phyloP scores from a whole-genome alignment of 306 rosid genomes.

The Hippophae gyantsensis region DNA sequence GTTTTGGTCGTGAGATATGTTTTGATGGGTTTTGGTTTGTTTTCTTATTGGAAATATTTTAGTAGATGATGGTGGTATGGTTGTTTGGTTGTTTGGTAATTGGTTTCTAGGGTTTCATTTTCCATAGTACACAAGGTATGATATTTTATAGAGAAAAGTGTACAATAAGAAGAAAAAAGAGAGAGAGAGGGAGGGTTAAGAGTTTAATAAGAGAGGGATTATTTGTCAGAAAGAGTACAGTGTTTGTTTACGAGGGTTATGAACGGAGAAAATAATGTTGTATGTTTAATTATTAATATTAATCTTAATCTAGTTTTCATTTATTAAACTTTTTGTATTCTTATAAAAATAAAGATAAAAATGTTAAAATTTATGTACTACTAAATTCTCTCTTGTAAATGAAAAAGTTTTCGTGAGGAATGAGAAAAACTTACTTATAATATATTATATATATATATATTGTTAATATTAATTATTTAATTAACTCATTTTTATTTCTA shows the following conservation, averaged over 20 bases:
- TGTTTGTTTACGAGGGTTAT: neutral
- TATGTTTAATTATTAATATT: too few relatives aligned
- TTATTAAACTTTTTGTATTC: too few relatives aligned
- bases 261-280: neutral
- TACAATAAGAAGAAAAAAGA: neutral
- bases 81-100: neutral
- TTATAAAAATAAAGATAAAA: too few relatives aligned
- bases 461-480: too few relatives aligned
- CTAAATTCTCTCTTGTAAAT: too few relatives aligned
- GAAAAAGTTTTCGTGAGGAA: too few relatives aligned
- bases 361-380: too few relatives aligned
- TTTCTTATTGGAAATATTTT: constrained; percentile 25
- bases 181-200: neutral
- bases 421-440: too few relatives aligned
- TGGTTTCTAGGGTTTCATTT: neutral
- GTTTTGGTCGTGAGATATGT: neutral
- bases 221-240: neutral
- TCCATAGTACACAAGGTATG: constrained; percentile 15
- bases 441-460: too few relatives aligned
- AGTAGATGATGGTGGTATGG: neutral
- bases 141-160: neutral
- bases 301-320: too few relatives aligned
- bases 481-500: too few relatives aligned
- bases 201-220: neutral
- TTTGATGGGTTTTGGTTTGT: constrained; percentile 12